Evolutionary conservation across 768 basidiomycete genomes (phyloP).

Genomic region (Agrocybe pediades): DNA sequence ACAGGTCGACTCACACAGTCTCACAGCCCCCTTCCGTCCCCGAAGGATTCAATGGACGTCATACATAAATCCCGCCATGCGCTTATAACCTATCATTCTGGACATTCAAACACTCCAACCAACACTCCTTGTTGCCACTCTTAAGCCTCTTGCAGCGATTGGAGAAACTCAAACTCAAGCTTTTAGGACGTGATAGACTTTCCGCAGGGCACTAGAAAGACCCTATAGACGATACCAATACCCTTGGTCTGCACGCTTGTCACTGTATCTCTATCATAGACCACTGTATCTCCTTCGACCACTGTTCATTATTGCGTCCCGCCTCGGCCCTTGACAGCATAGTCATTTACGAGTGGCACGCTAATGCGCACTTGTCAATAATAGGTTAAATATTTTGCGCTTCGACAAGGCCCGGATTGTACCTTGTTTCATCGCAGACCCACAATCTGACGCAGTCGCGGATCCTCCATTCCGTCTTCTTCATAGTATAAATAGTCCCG

Average conservation of each 20-base stretch:
- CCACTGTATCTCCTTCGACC: too few relatives aligned
- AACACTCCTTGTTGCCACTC: background rate
- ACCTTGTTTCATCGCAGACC: background rate
- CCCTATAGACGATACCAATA: too few relatives aligned
- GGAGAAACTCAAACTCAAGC: background rate
- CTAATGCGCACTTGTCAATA: background rate
- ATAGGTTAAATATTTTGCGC: background rate
- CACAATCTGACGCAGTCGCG: background rate
- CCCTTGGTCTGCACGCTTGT: too few relatives aligned
- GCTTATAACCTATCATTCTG: constrained; percentile 5
- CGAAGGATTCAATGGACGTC: constrained; percentile 5
- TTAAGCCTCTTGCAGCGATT: too few relatives aligned
- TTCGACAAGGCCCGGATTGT: background rate
- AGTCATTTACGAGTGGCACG: background rate
- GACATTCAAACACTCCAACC: background rate
- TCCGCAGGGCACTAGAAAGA: too few relatives aligned
- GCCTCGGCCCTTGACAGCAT: background rate
- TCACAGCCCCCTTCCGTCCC: constrained; percentile 6
- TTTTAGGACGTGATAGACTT: background rate
- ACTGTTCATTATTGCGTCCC: too few relatives aligned
- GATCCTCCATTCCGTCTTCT: background rate
- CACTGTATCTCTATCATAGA: too few relatives aligned
- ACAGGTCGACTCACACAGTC: too few relatives aligned
- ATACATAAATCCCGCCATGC: background rate
- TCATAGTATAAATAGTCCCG: background rate